A percentile compares a stretch with the other conserved stretches of the same genome.
Conservation (phyloP, 2,329 filamentous ascomycete genomes). For the Aspergillus persii region DNA sequence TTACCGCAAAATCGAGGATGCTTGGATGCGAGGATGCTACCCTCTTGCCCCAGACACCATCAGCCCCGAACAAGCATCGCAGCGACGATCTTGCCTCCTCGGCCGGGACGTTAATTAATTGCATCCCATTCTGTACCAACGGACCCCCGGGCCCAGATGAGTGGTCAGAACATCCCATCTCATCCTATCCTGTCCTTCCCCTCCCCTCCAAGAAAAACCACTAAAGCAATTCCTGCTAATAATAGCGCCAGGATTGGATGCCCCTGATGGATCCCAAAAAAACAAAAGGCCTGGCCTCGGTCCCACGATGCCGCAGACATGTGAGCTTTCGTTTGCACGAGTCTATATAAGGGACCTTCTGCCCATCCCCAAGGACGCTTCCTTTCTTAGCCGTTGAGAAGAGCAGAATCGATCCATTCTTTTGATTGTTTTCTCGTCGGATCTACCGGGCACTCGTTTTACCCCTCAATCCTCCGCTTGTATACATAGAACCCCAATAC, state of each 20-base stretch:
- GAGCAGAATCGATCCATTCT: constrained; percentile 16
- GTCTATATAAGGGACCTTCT: constrained; percentile 13
- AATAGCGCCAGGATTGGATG: constrained; percentile 1
- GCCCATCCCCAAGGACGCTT: not conserved
- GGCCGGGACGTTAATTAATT: constrained; percentile 7
- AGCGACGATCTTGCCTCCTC: constrained; percentile 9
- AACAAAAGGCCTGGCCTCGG: not conserved
- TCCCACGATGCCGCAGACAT: constrained; percentile 5
- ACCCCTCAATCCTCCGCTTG: not conserved
- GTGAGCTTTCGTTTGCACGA: constrained; percentile 8
- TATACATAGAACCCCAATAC: constrained; percentile 1
- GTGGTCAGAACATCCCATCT: not conserved
- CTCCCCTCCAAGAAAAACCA: not conserved
- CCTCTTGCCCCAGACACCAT: not conserved
- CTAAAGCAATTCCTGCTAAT: constrained; percentile 7
- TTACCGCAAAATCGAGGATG: not conserved
- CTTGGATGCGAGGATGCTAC: not conserved
- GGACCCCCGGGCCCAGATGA: constrained; percentile 1
- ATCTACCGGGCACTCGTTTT: constrained; percentile 21
- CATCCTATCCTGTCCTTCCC: not conserved
- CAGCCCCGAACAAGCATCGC: constrained; percentile 13
- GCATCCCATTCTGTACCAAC: constrained; percentile 1
- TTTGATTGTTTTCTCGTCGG: constrained; percentile 10
- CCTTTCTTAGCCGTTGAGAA: not conserved
- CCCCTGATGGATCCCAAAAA: constrained; percentile 7